A percentile compares a stretch with the other conserved stretches of the same genome.
phyloP scores from a whole-genome alignment of 441 rosid species.

The Populus hybrid region DNA sequence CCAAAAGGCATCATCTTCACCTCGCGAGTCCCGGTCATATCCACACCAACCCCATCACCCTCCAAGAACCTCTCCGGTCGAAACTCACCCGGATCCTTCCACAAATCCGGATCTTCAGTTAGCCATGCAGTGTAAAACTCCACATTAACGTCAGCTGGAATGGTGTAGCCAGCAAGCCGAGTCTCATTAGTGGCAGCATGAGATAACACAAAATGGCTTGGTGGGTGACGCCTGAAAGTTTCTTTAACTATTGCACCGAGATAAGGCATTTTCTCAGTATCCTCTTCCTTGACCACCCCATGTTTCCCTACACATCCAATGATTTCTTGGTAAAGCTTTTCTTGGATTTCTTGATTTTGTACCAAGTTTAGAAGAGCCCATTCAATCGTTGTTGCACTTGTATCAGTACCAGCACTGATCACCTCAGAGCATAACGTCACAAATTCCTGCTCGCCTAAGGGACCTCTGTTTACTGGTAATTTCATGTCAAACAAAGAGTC shows the following conservation, averaged over 20 bases:
- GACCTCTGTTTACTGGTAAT: conserved; percentile 30
- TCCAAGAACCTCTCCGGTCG: conserved; percentile 74
- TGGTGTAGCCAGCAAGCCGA: conserved; percentile 65
- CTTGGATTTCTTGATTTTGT: conserved; percentile 56
- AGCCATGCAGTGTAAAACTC: conserved; percentile 93
- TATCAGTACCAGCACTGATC: conserved; percentile 86
- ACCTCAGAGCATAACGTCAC: conserved; percentile 83
- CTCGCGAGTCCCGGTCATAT: conserved; percentile 74
- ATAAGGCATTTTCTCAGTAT: conserved; percentile 60
- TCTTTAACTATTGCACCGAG: conserved; percentile 74
- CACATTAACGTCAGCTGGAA: conserved; percentile 59
- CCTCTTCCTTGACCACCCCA: conserved; percentile 49
- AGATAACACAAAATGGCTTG: conserved; percentile 84
- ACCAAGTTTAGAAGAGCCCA: conserved; percentile 82
- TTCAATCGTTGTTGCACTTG: conserved; percentile 75
- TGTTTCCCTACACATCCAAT: conserved; percentile 39
- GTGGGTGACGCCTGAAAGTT: conserved; percentile 90
- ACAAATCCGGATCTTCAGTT: conserved; percentile 68
- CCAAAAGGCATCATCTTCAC: conserved; percentile 86
- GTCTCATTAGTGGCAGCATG: conserved; percentile 66
- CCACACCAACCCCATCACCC: conserved; percentile 76
- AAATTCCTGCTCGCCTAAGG: conserved; percentile 60
- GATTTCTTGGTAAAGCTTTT: conserved; percentile 59
- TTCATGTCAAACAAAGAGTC: conserved; percentile 65
- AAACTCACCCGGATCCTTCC: conserved; percentile 69